phyloP scores from a whole-genome alignment of 805 yeast genomes.

The Candida mattraensis region DNA sequence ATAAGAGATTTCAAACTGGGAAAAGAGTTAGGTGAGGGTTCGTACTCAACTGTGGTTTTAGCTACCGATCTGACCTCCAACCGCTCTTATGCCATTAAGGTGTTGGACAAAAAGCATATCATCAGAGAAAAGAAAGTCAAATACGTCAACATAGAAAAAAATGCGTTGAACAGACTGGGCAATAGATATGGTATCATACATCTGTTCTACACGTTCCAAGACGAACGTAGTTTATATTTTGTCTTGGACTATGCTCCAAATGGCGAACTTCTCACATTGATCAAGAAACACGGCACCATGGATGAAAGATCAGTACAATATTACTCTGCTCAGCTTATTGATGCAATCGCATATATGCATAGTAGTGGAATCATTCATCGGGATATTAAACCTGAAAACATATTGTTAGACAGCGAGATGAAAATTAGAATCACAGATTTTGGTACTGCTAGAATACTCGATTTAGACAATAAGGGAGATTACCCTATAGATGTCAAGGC shows the following conservation, averaged over 20 bases:
- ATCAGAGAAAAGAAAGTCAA: conserved; percentile 81
- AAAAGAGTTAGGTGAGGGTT: conserved; percentile 89
- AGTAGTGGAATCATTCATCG: conserved; percentile 75
- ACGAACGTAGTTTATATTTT: conserved; percentile 68
- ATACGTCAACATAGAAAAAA: conserved; percentile 80
- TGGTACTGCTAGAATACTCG: conserved; percentile 78
- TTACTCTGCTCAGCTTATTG: conserved; percentile 72
- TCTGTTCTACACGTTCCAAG: conserved; percentile 77
- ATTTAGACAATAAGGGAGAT: conserved; percentile 47
- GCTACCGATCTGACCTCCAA: conserved; percentile 74
- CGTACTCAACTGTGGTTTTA: conserved; percentile 89
- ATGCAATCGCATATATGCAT: conserved; percentile 72
- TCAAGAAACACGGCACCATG: conserved; percentile 68
- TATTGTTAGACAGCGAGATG: conserved; percentile 59
- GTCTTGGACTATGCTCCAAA: conserved; percentile 77
- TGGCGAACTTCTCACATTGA: conserved; percentile 70
- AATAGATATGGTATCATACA: conserved; percentile 62
- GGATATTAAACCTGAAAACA: conserved; percentile 83
- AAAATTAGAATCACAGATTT: conserved; percentile 76
- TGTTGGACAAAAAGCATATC: conserved; percentile 73
- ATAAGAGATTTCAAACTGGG: conserved; percentile 89
- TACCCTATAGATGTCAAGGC: conserved; percentile 71
- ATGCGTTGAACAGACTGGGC: conserved; percentile 70
- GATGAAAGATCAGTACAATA: conserved; percentile 68
- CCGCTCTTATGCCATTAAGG: conserved; percentile 70